Base-by-base conservation (phyloP, 768 basidiomycete species). In the Asterophora lycoperdoides region DNA sequence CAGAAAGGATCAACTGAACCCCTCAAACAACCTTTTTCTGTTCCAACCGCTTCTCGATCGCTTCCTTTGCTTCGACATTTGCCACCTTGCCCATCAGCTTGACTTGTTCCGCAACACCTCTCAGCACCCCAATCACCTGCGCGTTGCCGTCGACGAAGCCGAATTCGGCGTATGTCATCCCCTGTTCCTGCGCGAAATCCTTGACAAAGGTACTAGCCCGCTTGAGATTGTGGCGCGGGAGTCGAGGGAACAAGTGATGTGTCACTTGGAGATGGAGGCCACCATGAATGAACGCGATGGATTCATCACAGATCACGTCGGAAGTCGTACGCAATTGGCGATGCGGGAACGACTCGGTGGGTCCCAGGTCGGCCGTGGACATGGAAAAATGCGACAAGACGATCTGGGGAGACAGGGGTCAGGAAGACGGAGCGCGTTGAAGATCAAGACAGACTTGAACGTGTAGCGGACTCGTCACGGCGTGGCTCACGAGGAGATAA, bases 241-340 rank as follows among this genome's bases (percentile, higher is more conserved):
- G 74, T 9, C 96, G 84, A 15, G 96, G 96, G 73, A 97, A 97
- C 50, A 98, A 78, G 66, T 97, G 94, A 59, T 99, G 96, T 2
- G 95, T 93, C 36, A 97, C 91, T 67, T 99, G 96, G 10, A 98
- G 81, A 58, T 99, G 92, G 15, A 99, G 79, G n/a, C 96, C 96
- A 9, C 96, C 96, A 60, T 99, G 96, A 29, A 99, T 68, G 62
- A 93, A 97, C 44, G 79, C 89, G 57, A 97, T 76, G 28, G 81
- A 80, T 1, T 84, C 75, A 2, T 83, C 80, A 68, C 96, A 98
- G 52, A 89, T 80, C 35, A 99, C 92, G 65, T 99, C 96, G 38
- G 90, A 87, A 0, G 96, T 98, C n/a, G 96, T 99, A 41, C 96
- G 87, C 59, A 99, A 72, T 65, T 99, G 96, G 13, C 96, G 85